Evolutionary conservation across 2,329 filamentous ascomycete species (phyloP).

Genomic region (Colletotrichum truncatum): DNA sequence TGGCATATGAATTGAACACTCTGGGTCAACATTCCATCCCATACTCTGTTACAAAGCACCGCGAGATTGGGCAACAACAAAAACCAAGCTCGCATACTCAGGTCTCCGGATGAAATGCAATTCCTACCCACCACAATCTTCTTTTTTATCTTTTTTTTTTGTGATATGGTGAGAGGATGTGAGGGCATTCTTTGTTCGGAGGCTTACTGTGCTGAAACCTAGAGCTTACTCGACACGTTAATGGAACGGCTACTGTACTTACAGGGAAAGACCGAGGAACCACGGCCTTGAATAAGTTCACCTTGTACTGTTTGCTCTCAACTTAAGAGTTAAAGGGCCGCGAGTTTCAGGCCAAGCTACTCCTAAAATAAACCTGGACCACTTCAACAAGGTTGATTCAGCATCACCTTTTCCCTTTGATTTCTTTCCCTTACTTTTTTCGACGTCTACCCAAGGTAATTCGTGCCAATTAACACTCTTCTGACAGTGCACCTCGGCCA

Average conservation of each 20-base stretch:
- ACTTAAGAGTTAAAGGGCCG: constrained; percentile 19
- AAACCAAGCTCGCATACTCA: no score
- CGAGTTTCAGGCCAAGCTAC: neutral
- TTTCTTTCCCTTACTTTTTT: neutral
- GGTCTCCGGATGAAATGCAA: no score
- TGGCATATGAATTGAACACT: no score
- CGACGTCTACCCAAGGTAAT: neutral
- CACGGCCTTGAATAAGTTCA: constrained; percentile 18
- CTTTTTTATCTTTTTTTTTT: no score
- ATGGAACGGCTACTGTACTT: neutral
- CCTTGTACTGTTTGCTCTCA: constrained; percentile 17
- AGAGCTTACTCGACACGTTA: neutral
- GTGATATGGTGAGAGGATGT: neutral
- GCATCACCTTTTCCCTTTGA: neutral
- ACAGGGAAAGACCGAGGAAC: constrained; percentile 9
- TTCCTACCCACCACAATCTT: no score
- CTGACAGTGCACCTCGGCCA: neutral
- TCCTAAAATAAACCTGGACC: neutral
- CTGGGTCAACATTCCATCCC: no score
- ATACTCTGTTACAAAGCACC: no score
- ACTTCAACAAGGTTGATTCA: neutral
- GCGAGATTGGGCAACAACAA: no score
- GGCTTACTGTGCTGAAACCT: neutral
- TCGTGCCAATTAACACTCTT: neutral
- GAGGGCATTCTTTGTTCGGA: neutral